Base-by-base conservation (phyloP, 2,329 filamentous ascomycete genomes). In the Stagonosporopsis cucurbitacearum region DNA sequence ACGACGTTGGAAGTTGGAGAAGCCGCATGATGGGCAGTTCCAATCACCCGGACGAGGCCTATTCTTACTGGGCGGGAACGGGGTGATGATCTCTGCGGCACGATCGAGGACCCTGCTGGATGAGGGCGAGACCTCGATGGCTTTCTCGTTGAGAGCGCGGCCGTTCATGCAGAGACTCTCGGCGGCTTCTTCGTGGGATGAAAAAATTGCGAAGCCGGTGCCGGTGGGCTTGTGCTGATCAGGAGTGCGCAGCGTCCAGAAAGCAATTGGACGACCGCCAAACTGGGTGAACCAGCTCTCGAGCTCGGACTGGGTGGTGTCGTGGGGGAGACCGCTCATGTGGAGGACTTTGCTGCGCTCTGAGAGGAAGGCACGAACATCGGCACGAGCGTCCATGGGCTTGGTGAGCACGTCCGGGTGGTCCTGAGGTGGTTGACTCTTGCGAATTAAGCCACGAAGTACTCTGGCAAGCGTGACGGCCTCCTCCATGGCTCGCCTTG, bases 241-340 rank as follows among this genome's bases (percentile, higher is more conserved):
- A 3, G 95, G 95, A 13, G 95, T 99, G 60, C 94, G 90, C 46
- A 99, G 84, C 17, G 95, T 99, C 95, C 95, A 99, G 80, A 99
- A 99, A 19, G 95, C 95, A 79, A 99, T 99, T 26, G 95, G 95
- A 39, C 95, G 90, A 45, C 95, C 95, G 62, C 95, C 95, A 74
- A 96, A 99, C 78, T 99, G 95, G 26, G 95, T 99, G 75, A 98
- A 99, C 95, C 95, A 99, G 79, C 93, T 97, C 81, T 99, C 95
- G 22, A 99, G 85, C 80, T 99, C 95, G 3, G 94, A 98, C 79
- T 99, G 95, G 1, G 95, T 99, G 32, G 95, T 99, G 70, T 99
- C 95, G 75, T 99, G 95, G 40, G 95, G 95, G 48, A 99, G 84
- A 44, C 95, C 95, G 70, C 93, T 96, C 88, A 99, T 94, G 78